Conservation (phyloP, 1,139 yeast genomes). For the Protomyces arabidopsidicola region DNA sequence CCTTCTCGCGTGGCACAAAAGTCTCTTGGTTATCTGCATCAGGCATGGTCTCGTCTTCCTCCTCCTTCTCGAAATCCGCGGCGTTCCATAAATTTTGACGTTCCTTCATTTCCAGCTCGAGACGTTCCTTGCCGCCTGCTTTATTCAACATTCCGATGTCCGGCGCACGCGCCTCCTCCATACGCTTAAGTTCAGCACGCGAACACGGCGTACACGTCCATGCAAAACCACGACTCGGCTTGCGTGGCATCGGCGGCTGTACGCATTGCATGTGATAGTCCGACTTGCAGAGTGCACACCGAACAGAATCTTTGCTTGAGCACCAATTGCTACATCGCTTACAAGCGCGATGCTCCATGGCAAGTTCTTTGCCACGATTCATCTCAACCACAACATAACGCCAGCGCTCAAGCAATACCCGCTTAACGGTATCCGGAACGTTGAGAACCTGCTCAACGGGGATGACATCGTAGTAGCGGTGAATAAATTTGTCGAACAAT, state of each 20-base stretch:
- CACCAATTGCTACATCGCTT: conserved; percentile 83
- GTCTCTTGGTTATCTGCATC: neutral
- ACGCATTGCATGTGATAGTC: conserved; percentile 78
- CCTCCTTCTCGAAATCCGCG: neutral
- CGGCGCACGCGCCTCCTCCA: conserved; percentile 38
- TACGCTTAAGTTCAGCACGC: conserved; percentile 44
- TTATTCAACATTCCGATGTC: neutral
- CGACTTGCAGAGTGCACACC: conserved; percentile 70
- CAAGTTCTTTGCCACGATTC: conserved; percentile 61
- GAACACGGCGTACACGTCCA: conserved; percentile 90
- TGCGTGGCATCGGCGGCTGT: conserved; percentile 73
- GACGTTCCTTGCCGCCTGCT: neutral
- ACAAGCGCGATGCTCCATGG: conserved; percentile 65
- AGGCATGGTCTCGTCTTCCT: neutral
- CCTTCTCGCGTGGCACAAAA: conserved; percentile 38
- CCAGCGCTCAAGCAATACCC: conserved; percentile 62
- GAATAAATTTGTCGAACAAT: conserved; percentile 80
- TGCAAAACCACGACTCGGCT: conserved; percentile 83
- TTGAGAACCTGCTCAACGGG: conserved; percentile 55
- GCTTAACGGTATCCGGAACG: conserved; percentile 56
- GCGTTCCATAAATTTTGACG: neutral
- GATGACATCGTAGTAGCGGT: conserved; percentile 73
- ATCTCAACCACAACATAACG: conserved; percentile 71
- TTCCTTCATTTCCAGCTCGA: neutral
- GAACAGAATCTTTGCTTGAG: conserved; percentile 65